Base-by-base conservation (phyloP, 768 basidiomycete genomes). In the Agrocybe chaxingu region DNA sequence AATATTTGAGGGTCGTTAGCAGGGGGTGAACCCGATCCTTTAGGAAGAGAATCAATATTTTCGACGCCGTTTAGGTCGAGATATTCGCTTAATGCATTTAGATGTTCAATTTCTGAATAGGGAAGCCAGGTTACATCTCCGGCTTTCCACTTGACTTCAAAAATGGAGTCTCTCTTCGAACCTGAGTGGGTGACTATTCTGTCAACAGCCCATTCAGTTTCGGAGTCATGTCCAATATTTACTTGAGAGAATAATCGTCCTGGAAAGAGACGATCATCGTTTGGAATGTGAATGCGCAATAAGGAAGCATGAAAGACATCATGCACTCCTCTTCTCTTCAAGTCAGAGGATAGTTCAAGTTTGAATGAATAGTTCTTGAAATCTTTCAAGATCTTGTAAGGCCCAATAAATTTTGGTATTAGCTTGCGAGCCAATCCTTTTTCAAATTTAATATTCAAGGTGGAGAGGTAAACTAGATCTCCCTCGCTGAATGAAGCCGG, bases 261-360 rank as follows among this genome's bases (percentile, higher is more conserved):
- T 1, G 73, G 72, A 50, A 76, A 77, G 0, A 63, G 45, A 0
- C 36, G 1, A 31, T 63, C 51, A 46, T 76, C 67, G 48, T 75
- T 76, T 0, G 68, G 55, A 2, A 54, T 11, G 37, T 66, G 64
- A 1, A 55, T 55, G 0, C 58, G 8, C 0, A 75, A 56, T 19
- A 68, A 54, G 1, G 67, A 69, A 0, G 63, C 58, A 44, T 77
- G 73, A 56, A 56, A 58, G 0, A 58, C 57, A 32, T 51, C 41
- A 35, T 56, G 55, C 2, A 59, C 45, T 0, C 58, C 63, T 13
- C 47, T 16, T 7, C 54, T 64, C 30, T 58, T 60, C 1, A 69
- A 50, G 31, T 32, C 19, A 10, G 9, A 16, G 7, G 56, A 50
- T 33, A 57, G 18, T 0, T 57, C 52, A 9, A 54, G n/a, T 31